These are phyloP conservation scores for Diaporthe velutina DNA, from an alignment of 2,329 filamentous ascomycete species.

Conservation along the genomic window DNA sequence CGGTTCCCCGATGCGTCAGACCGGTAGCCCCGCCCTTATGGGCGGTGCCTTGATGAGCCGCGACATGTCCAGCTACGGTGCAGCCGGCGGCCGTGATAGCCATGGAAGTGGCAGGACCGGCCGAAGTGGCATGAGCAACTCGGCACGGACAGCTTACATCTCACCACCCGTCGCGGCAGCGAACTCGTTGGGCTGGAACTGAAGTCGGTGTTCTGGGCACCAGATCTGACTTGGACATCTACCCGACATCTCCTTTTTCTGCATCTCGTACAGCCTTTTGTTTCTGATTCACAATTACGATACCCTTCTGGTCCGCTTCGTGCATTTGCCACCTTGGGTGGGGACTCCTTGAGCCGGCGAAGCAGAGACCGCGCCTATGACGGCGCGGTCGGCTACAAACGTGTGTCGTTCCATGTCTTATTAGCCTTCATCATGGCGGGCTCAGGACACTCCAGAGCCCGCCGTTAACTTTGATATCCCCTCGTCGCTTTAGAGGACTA, in stretches of 20 bases:
- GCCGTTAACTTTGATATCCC: conserved; percentile 33
- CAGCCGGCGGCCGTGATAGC: conserved; percentile 65
- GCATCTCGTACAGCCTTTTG: conserved; percentile 44
- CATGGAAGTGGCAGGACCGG: conserved; percentile 73
- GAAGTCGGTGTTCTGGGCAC: conserved; percentile 49
- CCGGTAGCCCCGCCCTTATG: conserved; percentile 74
- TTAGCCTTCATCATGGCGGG: conserved; percentile 38
- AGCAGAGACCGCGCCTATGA: conserved; percentile 27
- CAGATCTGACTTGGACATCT: conserved; percentile 39
- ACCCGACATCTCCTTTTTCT: conserved; percentile 46
- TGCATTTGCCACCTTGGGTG: conserved; percentile 46
- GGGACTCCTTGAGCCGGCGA: conserved; percentile 43
- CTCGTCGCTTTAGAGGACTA: conserved; percentile 45
- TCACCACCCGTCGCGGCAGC: conserved; percentile 92
- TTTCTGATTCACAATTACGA: conserved; percentile 52
- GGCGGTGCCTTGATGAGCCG: conserved; percentile 74
- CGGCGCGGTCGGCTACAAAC: conserved; percentile 39
- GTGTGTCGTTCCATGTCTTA: conserved; percentile 40
- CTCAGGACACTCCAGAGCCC: conserved; percentile 22
- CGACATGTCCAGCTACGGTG: conserved; percentile 69
- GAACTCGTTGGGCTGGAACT: conserved; percentile 97
- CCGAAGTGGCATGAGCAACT: conserved; percentile 64
- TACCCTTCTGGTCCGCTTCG: conserved; percentile 56
- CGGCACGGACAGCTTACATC: conserved; percentile 75
- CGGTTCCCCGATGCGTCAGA: conserved; percentile 67